Evolutionary conservation across 129 eudicot genomes (phyloP), one percentile per base, ranked within the genome.

Genomic region (Deinandra increscens): DNA sequence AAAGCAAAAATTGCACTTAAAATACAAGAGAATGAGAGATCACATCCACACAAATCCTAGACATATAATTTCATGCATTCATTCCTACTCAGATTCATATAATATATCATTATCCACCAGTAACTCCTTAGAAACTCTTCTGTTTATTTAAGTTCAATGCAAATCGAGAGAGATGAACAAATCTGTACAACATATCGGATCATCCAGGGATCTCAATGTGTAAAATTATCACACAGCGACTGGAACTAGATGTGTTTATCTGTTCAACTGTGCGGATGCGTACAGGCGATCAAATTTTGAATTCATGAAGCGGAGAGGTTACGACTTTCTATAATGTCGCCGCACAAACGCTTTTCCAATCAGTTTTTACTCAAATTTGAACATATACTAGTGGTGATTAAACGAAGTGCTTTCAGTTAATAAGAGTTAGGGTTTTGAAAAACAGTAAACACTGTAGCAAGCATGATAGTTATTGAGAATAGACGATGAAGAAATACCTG

Each of bases 1-100:
- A 49, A 61, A 69, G 58, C 55, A 69, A 17, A 58, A 69, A 65
- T 49, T 69, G 58, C 36, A 26, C 49, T 69, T 76, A 37, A 76
- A 75, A 69, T 20, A 60, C 54, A 48, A 60, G 46, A 68, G n/a
- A 60, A 60, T 44, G 38, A 60, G 46, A 68, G n/a, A 60, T 76
- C 63, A 36, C 2, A 34, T 44, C 34, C 29, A 22, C 33, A 38
- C 58, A 53, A 3, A 51, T n/a, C 34, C 46, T 41, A 17, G 61
- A 46, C 22, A 36, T 22, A 63, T 11, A 64, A 49, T 48, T n/a
- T 20, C 26, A 54, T 49, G 6, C 12, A 26, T 26, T 26, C 31
- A 26, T 26, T 26, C 31, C 31, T 26, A 26, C 31, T 26, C 1
- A 1, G 31, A 26, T 26, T 26, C 31, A 26, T 26, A 26, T 3